phyloP scores from a whole-genome alignment of 2,329 filamentous ascomycete genomes.

The Penicillium brasilianum region DNA sequence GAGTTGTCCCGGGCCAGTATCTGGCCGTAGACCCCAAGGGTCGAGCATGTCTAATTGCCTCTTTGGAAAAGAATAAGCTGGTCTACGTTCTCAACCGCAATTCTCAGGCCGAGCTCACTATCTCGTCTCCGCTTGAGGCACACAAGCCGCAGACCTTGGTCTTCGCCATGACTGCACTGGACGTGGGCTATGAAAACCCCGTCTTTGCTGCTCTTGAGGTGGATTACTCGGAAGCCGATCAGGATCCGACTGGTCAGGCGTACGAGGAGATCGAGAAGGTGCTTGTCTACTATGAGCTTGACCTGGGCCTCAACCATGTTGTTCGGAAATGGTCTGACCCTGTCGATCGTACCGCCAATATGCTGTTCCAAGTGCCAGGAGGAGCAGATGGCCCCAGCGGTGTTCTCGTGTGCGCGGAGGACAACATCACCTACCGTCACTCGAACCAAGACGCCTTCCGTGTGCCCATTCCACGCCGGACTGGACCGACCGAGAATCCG shows the following conservation, averaged over 20 bases:
- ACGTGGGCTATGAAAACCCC: conserved; percentile 96
- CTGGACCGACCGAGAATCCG: conserved; percentile 88
- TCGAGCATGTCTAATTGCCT: conserved; percentile 90
- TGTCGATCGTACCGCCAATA: conserved; percentile 85
- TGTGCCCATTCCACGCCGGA: conserved; percentile 84
- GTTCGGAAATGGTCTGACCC: conserved; percentile 95
- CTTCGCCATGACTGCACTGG: conserved; percentile 82
- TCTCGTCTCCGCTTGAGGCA: conserved; percentile 94
- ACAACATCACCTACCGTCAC: conserved; percentile 95
- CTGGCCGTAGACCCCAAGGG: conserved; percentile 95
- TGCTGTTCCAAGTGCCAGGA: conserved; percentile 93
- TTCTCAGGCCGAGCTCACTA: conserved; percentile 90
- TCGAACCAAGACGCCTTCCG: conserved; percentile 90
- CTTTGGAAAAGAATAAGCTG: conserved; percentile 98
- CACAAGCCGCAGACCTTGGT: conserved; percentile 92
- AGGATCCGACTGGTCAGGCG: conserved; percentile 85
- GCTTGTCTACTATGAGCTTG: conserved; percentile 95
- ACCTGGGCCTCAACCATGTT: conserved; percentile 95
- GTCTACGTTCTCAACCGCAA: conserved; percentile 98
- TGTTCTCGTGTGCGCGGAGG: conserved; percentile 91
- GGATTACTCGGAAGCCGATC: conserved; percentile 88
- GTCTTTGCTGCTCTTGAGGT: conserved; percentile 95
- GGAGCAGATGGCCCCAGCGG: conserved; percentile 92
- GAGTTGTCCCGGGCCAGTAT: conserved; percentile 94
- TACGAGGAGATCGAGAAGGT: conserved; percentile 83